Percentiles rank a stretch among this genome's conserved stretches.
phyloP scores from a whole-genome alignment of 2,329 filamentous ascomycete genomes.

The Sphaerostilbella broomeana region DNA sequence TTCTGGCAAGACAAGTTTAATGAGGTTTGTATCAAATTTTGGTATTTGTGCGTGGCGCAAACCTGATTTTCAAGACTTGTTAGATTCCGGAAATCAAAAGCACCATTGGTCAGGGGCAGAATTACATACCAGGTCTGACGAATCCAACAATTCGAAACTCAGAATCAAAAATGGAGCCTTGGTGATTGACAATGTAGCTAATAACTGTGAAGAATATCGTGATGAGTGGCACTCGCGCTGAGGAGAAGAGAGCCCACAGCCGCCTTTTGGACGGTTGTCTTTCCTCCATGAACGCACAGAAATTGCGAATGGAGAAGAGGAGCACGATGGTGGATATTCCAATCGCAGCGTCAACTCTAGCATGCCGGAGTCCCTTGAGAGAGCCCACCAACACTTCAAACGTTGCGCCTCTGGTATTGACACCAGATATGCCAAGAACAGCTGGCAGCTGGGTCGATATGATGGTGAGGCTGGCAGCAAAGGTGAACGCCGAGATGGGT shows the following conservation, averaged over 20 bases:
- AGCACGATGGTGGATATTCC: constrained; percentile 61
- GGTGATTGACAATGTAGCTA: constrained; percentile 59
- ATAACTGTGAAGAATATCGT: constrained; percentile 71
- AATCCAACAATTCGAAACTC: constrained; percentile 59
- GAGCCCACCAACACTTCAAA: constrained; percentile 41
- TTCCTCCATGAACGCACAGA: constrained; percentile 54
- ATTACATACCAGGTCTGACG: no score
- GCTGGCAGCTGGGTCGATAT: constrained; percentile 41
- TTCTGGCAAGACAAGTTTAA: constrained; percentile 52
- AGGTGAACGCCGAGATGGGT: constrained; percentile 46
- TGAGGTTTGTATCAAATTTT: constrained; percentile 45
- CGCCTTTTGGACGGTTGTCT: constrained; percentile 55
- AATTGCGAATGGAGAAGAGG: constrained; percentile 57
- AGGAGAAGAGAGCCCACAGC: constrained; percentile 67
- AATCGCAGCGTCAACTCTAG: constrained; percentile 62
- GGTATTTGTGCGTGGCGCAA: constrained; percentile 60
- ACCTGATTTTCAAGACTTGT: no score
- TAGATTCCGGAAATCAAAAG: background rate
- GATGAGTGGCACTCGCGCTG: constrained; percentile 66
- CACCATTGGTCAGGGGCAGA: no score
- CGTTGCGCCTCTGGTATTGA: constrained; percentile 40
- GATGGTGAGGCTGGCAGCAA: constrained; percentile 45
- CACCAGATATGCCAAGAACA: constrained; percentile 35
- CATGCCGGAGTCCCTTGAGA: constrained; percentile 32
- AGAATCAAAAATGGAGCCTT: constrained; percentile 39